phyloP scores from a whole-genome alignment of 2,329 filamentous ascomycete species.

The Daldinia sp. region DNA sequence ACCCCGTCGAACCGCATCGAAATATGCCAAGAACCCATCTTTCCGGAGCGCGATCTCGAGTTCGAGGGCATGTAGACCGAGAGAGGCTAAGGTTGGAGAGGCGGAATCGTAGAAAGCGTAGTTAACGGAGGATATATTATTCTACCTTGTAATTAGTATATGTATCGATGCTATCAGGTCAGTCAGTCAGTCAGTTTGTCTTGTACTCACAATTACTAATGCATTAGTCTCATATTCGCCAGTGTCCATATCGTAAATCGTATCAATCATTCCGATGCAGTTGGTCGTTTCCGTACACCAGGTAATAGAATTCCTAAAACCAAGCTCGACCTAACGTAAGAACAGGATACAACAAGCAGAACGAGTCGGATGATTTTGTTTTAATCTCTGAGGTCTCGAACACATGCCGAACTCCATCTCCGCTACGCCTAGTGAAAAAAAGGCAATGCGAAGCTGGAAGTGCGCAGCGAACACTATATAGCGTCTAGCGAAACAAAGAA shows the following conservation, averaged over 20 bases:
- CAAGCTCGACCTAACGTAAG: conserved; percentile 20
- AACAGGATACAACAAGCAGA: conserved; percentile 21
- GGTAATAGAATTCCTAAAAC: conserved; percentile 9
- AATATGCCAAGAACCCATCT: conserved; percentile 66
- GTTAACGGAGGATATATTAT: conserved; percentile 66
- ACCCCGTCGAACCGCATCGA: conserved; percentile 62
- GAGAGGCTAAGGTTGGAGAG: conserved; percentile 58
- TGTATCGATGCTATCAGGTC: background rate
- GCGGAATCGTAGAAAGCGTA: conserved; percentile 68
- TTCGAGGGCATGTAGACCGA: conserved; percentile 62
- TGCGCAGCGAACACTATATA: background rate
- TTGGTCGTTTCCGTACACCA: conserved; percentile 43
- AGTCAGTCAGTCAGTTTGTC: background rate
- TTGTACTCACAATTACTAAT: conserved; percentile 65
- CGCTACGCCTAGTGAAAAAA: conserved; percentile 30
- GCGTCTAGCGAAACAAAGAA: conserved; percentile 7
- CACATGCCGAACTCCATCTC: conserved; percentile 52
- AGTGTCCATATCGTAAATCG: conserved; percentile 69
- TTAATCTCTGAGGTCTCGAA: conserved; percentile 47
- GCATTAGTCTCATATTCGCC: conserved; percentile 73
- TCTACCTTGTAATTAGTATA: conserved; percentile 55
- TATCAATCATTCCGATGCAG: conserved; percentile 46
- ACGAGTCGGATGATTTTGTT: conserved; percentile 35
- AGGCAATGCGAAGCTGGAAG: conserved; percentile 28
- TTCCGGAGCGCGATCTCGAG: conserved; percentile 64